phyloP scores from a whole-genome alignment of 345 rosid species.

The Lumnitzera littorea region DNA sequence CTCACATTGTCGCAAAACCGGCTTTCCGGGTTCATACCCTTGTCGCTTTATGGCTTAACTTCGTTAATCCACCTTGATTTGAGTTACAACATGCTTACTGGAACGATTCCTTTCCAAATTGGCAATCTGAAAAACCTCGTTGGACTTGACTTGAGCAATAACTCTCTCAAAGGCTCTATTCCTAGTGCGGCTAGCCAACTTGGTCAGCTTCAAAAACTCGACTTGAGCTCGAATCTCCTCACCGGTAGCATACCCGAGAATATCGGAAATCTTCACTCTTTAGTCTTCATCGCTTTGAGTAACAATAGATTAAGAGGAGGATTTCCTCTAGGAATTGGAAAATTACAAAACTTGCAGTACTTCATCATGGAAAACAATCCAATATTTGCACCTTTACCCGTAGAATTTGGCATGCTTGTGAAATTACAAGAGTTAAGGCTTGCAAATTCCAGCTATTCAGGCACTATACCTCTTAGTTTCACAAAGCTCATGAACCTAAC shows the following conservation, averaged over 20 bases:
- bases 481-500: conserved; percentile 49
- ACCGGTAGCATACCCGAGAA: conserved; percentile 48
- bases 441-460: conserved; percentile 66
- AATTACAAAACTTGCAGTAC: conserved; percentile 61
- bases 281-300: conserved; percentile 70
- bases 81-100: conserved; percentile 64
- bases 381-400: conserved; percentile 52
- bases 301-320: conserved; percentile 54
- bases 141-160: conserved; percentile 80
- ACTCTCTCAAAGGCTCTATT: conserved; percentile 45
- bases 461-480: conserved; percentile 50
- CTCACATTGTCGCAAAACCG: conserved; percentile 79
- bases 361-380: conserved; percentile 87
- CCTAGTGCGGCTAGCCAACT: conserved; percentile 59
- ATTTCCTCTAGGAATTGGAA: conserved; percentile 50
- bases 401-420: conserved; percentile 42
- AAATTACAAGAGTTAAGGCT: conserved; percentile 78
- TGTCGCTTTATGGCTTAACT: conserved; percentile 27
- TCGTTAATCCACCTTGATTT: conserved; percentile 65
- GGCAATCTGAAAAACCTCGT: conserved; percentile 54
- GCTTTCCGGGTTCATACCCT: conserved; percentile 55
- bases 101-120: conserved; percentile 47
- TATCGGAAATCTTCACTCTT: conserved; percentile 40
- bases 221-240: conserved; percentile 68
- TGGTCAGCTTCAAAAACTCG: conserved; percentile 75